phyloP scores from a whole-genome alignment of 768 basidiomycete genomes.

The Asterophora parasitica region DNA sequence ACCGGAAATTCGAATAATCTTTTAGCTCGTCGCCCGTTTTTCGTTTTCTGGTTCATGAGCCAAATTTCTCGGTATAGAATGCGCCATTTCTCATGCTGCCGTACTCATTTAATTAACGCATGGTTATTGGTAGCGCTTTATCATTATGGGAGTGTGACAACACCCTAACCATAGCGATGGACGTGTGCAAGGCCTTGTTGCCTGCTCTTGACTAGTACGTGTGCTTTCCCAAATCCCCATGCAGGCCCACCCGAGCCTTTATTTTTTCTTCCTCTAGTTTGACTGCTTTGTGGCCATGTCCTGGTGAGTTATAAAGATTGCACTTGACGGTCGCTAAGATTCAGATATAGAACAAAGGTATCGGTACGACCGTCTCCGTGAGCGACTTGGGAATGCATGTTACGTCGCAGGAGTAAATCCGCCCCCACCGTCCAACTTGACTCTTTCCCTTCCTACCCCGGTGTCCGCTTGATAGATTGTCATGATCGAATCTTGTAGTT shows the following conservation, averaged over 20 bases:
- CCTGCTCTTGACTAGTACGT: conserved; percentile 53
- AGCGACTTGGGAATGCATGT: conserved; percentile 43
- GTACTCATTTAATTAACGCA: conserved; percentile 4
- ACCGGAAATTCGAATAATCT: conserved; percentile 49
- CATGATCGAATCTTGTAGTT: conserved; percentile 8
- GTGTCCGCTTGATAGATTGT: conserved; percentile 22
- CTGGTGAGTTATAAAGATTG: conserved; percentile 33
- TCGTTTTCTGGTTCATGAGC: conserved; percentile 72
- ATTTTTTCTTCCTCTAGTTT: conserved; percentile 34
- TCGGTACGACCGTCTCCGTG: conserved; percentile 42
- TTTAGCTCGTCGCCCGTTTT: conserved; percentile 58
- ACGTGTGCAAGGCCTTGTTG: conserved; percentile 57
- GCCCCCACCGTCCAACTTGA: conserved; percentile 37
- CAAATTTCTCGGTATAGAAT: conserved; percentile 52
- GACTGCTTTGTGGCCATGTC: conserved; percentile 60
- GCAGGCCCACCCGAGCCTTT: no score
- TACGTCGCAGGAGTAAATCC: conserved; percentile 39
- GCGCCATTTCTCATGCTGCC: neutral
- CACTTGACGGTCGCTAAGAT: conserved; percentile 9
- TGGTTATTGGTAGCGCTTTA: conserved; percentile 37
- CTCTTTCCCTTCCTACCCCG: conserved; percentile 25
- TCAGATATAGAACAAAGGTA: conserved; percentile 43
- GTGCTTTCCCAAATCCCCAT: no score
- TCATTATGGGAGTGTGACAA: conserved; percentile 59
- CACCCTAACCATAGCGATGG: conserved; percentile 53